A percentile compares a stretch with the other conserved stretches of the same genome.
Conservation (phyloP, 345 rosid genomes). For the Moricandia moricandioides region DNA sequence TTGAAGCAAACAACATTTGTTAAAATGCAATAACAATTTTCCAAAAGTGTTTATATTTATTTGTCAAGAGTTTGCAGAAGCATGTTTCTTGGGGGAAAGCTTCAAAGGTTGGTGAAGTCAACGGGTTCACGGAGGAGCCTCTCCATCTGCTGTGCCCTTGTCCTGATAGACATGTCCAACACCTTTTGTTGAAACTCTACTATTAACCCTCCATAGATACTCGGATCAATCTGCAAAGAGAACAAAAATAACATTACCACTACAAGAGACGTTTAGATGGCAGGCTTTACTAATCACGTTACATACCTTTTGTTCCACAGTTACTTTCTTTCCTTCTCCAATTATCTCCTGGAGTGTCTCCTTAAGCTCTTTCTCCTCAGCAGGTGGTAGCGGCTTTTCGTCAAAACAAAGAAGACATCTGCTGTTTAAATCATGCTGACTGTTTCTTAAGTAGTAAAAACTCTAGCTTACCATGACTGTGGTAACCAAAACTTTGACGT, state of each 20-base stretch:
- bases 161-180: slow-evolving; percentile 91
- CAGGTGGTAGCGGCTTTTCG: slow-evolving; percentile 72
- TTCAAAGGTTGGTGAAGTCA: slow-evolving; percentile 43
- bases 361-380: slow-evolving; percentile 84
- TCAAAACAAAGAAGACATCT: background rate
- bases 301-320: slow-evolving; percentile 81
- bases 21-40: slow-evolving; percentile 7
- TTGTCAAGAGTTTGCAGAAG: slow-evolving; percentile 27
- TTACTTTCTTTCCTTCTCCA: slow-evolving; percentile 76
- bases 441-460: background rate
- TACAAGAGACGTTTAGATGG: too few relatives aligned
- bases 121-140: slow-evolving; percentile 78
- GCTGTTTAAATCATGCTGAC: background rate
- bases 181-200: slow-evolving; percentile 88
- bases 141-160: slow-evolving; percentile 93
- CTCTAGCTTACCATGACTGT: slow-evolving; percentile 76
- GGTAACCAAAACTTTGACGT: slow-evolving; percentile 72
- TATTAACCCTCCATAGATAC: slow-evolving; percentile 83
- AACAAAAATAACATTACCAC: too few relatives aligned
- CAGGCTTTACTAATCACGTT: too few relatives aligned
- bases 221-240: slow-evolving; percentile 89
- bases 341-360: slow-evolving; percentile 72
- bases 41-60: slow-evolving; percentile 21
- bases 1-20: slow-evolving; percentile 26
- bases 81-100: background rate